Evolutionary conservation across 495 filamentous ascomycete genomes (phyloP).

Genomic region (Margaritispora aquatica): DNA sequence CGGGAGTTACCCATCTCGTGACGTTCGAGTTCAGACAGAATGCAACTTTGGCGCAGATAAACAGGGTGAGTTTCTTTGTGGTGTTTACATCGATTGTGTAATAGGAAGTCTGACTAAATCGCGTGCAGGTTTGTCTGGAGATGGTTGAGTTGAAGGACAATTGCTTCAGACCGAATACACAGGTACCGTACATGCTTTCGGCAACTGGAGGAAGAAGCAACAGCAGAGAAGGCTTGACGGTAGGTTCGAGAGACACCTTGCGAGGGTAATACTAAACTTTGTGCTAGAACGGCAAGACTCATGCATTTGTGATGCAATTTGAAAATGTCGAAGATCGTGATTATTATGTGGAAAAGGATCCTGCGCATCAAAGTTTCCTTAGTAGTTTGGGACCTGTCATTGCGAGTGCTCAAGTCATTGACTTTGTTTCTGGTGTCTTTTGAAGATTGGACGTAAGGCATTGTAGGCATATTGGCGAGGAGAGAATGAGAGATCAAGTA

Average conservation of each 20-base stretch:
- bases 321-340: slow-evolving; percentile 45
- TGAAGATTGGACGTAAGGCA: too few species aligned
- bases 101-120: neutral
- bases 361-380: slow-evolving; percentile 39
- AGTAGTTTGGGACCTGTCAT: slow-evolving; percentile 26
- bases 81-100: neutral
- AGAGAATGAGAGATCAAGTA: neutral
- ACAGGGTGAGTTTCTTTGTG: neutral
- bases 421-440: slow-evolving; percentile 28
- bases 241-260: too few species aligned
- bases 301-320: slow-evolving; percentile 60
- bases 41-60: neutral
- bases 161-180: slow-evolving; percentile 39
- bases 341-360: slow-evolving; percentile 48
- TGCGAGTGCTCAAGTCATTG: slow-evolving; percentile 34
- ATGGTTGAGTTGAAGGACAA: slow-evolving; percentile 30
- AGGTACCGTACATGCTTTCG: slow-evolving; percentile 50
- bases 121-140: slow-evolving; percentile 6
- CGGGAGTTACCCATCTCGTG: slow-evolving; percentile 13
- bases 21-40: slow-evolving; percentile 12
- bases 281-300: slow-evolving; percentile 28
- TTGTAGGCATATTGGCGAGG: neutral
- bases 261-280: too few species aligned
- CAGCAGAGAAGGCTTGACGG: slow-evolving; percentile 55
- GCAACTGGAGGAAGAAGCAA: slow-evolving; percentile 55